Conservation (phyloP, 164 flowering plant genomes). For the Warburgia ugandensis region DNA sequence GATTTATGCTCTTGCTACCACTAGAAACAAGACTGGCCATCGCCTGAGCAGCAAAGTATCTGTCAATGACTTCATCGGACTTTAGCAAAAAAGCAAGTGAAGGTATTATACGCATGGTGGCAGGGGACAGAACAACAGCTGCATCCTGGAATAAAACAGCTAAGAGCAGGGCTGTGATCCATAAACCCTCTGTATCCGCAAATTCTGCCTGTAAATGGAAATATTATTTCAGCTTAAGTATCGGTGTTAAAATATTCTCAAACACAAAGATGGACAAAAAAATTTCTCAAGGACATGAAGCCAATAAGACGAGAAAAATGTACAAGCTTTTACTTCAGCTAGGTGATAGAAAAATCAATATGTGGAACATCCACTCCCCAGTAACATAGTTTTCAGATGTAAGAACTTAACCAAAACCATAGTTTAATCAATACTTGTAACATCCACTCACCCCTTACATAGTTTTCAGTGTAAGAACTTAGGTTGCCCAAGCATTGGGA, state of each 20-base stretch:
- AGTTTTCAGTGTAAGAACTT: too few species aligned
- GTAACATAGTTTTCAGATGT: background rate
- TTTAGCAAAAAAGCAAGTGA: conserved; percentile 53
- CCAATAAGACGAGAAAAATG: too few species aligned
- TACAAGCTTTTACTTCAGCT: too few species aligned
- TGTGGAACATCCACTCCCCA: background rate
- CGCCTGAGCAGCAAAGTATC: conserved; percentile 76
- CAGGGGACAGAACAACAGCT: conserved; percentile 41
- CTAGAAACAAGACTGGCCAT: conserved; percentile 69
- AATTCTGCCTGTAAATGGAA: conserved; percentile 51
- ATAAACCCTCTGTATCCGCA: conserved; percentile 65
- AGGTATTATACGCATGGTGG: conserved; percentile 60
- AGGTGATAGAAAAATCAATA: background rate
- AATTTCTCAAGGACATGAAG: background rate
- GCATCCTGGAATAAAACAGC: conserved; percentile 72
- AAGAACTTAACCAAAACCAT: background rate
- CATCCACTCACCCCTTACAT: too few species aligned
- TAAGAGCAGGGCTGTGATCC: conserved; percentile 68
- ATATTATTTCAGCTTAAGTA: background rate
- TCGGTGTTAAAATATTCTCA: background rate
- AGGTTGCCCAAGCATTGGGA: too few species aligned
- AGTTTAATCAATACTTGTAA: too few species aligned
- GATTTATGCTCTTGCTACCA: conserved; percentile 47
- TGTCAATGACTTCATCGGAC: conserved; percentile 70
- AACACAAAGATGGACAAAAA: background rate